These are phyloP conservation scores for Rhodamnia rubescens DNA, from an alignment of 345 rosid species.

Conservation along the genomic window DNA sequence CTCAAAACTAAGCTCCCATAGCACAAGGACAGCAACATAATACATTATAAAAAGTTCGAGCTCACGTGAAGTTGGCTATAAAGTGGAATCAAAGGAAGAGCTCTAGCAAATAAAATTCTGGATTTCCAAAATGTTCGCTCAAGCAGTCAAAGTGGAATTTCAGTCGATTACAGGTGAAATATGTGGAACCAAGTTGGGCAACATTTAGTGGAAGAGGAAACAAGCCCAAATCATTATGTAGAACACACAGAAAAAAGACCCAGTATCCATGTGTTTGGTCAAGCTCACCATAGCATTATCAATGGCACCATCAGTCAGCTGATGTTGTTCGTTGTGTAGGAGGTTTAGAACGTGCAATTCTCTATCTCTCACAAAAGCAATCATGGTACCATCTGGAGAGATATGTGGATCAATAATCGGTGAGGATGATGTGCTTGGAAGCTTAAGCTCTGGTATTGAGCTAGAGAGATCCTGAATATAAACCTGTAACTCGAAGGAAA, in stretches of 20 bases:
- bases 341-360: constrained; percentile 71
- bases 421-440: constrained; percentile 44
- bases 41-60: neutral
- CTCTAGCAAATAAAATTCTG: neutral
- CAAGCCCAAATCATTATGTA: neutral
- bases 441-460: constrained; percentile 63
- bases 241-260: neutral
- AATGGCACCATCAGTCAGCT: constrained; percentile 57
- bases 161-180: neutral
- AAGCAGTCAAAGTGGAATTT: neutral
- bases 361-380: constrained; percentile 54
- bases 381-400: constrained; percentile 80
- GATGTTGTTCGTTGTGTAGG: constrained; percentile 41
- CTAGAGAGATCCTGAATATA: constrained; percentile 68
- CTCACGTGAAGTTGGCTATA: neutral
- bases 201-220: neutral
- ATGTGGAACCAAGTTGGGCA: neutral
- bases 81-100: neutral
- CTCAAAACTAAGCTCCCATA: neutral
- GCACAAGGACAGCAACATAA: neutral
- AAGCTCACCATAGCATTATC: constrained; percentile 49
- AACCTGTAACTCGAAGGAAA: constrained; percentile 31
- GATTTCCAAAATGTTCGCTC: neutral
- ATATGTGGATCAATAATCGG: constrained; percentile 79
- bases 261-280: neutral